These are phyloP conservation scores for Cucumis melo DNA, from an alignment of 306 rosid species.

Conservation along the genomic window DNA sequence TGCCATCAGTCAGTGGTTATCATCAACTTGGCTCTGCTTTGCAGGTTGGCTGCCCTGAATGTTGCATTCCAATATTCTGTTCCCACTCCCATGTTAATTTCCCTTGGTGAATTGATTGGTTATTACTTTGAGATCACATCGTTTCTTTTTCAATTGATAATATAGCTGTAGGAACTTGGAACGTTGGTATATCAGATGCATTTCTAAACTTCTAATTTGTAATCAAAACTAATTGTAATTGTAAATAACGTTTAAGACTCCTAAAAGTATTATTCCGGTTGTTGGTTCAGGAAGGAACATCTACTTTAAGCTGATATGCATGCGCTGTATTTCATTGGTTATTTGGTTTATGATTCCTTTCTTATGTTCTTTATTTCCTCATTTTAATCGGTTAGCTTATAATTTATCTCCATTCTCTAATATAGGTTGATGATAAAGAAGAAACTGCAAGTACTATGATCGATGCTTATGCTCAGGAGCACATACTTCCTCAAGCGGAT, in stretches of 20 bases:
- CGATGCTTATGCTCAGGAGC: slow-evolving; percentile 21
- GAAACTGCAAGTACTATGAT: slow-evolving; percentile 37
- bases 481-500: slow-evolving; percentile 15
- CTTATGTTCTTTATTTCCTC: not conserved
- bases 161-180: not conserved
- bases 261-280: not conserved
- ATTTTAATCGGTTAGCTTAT: not conserved
- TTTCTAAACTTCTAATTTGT: not conserved
- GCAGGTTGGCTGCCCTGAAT: slow-evolving; percentile 45
- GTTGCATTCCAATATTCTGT: not conserved
- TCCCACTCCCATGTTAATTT: not conserved
- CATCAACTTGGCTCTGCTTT: slow-evolving; percentile 7
- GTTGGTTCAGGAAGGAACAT: not conserved
- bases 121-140: not conserved
- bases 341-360: not conserved
- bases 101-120: not conserved
- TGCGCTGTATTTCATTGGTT: not conserved
- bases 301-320: not conserved
- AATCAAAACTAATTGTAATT: not conserved
- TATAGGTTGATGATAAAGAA: slow-evolving; percentile 41
- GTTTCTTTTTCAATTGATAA: not conserved
- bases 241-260: not conserved
- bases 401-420: not conserved
- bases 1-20: slow-evolving; percentile 12
- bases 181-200: not conserved